Percentiles rank a stretch among this genome's conserved stretches.
Evolutionary conservation across 441 rosid species (phyloP).

Genomic region (Jatropha multifida): DNA sequence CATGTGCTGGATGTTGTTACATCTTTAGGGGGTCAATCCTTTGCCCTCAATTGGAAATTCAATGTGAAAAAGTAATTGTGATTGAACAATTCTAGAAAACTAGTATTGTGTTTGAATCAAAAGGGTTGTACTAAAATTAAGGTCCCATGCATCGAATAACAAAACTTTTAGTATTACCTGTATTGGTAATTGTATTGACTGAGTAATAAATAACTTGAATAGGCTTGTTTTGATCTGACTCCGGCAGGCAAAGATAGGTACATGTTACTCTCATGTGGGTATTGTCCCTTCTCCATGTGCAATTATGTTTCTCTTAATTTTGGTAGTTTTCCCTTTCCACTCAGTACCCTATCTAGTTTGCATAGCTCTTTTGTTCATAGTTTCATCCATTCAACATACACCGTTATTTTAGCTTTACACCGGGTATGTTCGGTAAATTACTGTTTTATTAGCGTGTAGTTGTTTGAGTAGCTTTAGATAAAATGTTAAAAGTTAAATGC

Average conservation of each 20-base stretch:
- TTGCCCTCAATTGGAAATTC: neutral
- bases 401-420: neutral
- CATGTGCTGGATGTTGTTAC: no score
- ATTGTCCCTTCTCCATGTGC: slow-evolving; percentile 42
- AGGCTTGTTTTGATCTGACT: neutral
- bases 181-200: neutral
- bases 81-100: neutral
- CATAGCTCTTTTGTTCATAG: neutral
- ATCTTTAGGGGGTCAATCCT: neutral
- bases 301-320: slow-evolving; percentile 12
- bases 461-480: no score
- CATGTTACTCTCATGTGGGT: slow-evolving; percentile 37
- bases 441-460: no score
- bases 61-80: neutral
- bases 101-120: neutral
- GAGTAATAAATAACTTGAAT: neutral
- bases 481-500: no score
- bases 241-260: neutral
- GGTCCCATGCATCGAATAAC: neutral
- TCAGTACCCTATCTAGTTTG: neutral
- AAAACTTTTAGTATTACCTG: neutral
- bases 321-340: neutral
- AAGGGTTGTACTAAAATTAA: neutral
- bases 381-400: neutral
- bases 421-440: neutral